Evolutionary conservation across 1,139 yeast genomes (phyloP).

Genomic region (Spathaspora sp.): DNA sequence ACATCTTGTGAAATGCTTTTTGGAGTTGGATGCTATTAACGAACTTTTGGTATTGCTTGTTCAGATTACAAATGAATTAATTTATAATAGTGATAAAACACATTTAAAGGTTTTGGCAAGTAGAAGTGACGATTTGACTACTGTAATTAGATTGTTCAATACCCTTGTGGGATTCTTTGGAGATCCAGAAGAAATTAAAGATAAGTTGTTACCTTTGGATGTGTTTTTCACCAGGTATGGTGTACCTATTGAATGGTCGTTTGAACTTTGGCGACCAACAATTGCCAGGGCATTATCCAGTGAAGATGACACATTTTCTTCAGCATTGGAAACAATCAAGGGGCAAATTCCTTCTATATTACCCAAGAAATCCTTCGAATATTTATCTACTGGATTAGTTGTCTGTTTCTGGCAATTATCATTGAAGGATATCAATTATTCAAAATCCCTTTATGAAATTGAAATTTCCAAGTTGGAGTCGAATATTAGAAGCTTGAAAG

Average conservation of each 20-base stretch:
- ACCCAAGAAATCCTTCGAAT: constrained; percentile 15
- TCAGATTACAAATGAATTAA: constrained; percentile 45
- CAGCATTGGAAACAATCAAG: constrained; percentile 18
- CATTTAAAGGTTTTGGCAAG: constrained; percentile 75
- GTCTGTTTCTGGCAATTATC: constrained; percentile 73
- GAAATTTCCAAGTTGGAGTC: constrained; percentile 43
- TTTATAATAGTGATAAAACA: constrained; percentile 38
- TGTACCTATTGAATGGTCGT: constrained; percentile 67
- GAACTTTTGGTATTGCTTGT: constrained; percentile 69
- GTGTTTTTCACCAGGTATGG: constrained; percentile 49
- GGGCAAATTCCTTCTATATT: constrained; percentile 7
- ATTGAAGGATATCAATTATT: constrained; percentile 69
- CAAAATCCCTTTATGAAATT: constrained; percentile 48
- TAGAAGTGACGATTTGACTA: constrained; percentile 68
- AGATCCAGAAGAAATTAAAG: constrained; percentile 31
- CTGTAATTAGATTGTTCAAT: constrained; percentile 63
- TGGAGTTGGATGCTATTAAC: constrained; percentile 46
- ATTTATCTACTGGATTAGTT: constrained; percentile 48
- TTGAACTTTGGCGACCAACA: constrained; percentile 71
- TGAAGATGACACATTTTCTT: constrained; percentile 6
- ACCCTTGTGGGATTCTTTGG: constrained; percentile 59
- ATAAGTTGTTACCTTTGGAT: constrained; percentile 43
- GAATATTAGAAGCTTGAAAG: constrained; percentile 31
- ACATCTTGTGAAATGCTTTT: constrained; percentile 50
- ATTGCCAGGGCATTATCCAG: constrained; percentile 5